phyloP scores from a whole-genome alignment of 75 land plant species.

The Picea glauca region DNA sequence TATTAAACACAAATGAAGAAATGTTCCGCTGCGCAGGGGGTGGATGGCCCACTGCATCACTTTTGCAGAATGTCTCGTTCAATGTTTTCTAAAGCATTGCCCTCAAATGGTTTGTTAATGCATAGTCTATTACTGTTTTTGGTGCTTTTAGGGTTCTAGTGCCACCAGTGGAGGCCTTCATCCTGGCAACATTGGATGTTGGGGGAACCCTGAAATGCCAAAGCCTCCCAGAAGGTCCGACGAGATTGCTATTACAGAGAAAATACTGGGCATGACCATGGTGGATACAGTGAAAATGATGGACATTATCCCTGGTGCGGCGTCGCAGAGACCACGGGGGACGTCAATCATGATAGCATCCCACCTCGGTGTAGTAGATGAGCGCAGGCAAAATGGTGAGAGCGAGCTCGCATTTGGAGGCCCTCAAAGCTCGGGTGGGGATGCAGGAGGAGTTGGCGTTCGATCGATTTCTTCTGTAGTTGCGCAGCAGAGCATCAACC shows the following conservation, averaged over 20 bases:
- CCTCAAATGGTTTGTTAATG: no score
- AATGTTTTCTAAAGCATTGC: no score
- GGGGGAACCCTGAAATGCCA: no score
- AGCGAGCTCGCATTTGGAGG: conserved; percentile 9
- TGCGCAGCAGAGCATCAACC: conserved; percentile 37
- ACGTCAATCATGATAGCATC: conserved; percentile 34
- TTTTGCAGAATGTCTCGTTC: no score
- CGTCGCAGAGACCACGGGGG: conserved; percentile 41
- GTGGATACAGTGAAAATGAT: conserved; percentile 71
- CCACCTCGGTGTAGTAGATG: conserved; percentile 64
- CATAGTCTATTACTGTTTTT: no score
- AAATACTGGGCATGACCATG: conserved; percentile 70
- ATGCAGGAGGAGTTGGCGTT: conserved; percentile 20
- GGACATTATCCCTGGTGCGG: conserved; percentile 75
- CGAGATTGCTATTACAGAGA: conserved; percentile 45
- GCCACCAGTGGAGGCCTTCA: no score
- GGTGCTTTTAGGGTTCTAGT: no score
- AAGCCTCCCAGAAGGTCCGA: conserved; percentile 28
- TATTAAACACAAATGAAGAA: no score
- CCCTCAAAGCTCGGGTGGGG: conserved; percentile 14
- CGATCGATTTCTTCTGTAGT: background rate
- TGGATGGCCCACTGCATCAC: no score
- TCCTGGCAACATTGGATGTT: no score
- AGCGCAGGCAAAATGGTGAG: conserved; percentile 41
- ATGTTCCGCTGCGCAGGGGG: no score